Percentiles rank a stretch among this genome's conserved stretches.
These are phyloP conservation scores for Sporothrix pseudoabietina DNA, from an alignment of 2,329 filamentous ascomycete species.

Conservation along the genomic window DNA sequence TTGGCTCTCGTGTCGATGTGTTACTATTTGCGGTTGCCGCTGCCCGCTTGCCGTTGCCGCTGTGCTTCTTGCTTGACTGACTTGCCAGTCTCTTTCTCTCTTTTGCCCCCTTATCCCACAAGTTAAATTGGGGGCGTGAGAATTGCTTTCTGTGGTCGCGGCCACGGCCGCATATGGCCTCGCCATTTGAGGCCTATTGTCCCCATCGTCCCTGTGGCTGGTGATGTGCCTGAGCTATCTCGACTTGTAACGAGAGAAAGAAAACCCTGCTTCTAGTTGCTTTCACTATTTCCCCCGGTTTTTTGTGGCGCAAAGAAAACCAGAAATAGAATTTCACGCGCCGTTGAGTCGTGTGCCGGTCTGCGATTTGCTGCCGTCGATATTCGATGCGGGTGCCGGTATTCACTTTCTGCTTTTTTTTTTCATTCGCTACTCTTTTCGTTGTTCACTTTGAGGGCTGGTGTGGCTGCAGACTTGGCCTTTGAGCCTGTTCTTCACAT, in stretches of 20 bases:
- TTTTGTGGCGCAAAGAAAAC: neutral
- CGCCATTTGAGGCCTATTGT: neutral
- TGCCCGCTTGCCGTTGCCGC: slow-evolving; percentile 9
- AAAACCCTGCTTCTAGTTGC: neutral
- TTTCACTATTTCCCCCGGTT: neutral
- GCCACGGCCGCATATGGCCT: neutral
- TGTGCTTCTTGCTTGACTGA: neutral
- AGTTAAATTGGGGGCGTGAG: neutral
- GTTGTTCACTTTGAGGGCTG: neutral
- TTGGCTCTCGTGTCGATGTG: neutral
- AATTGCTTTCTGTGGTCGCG: neutral
- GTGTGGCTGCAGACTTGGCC: neutral
- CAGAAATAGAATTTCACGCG: slow-evolving; percentile 24
- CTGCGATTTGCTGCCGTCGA: slow-evolving; percentile 1
- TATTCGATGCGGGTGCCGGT: neutral
- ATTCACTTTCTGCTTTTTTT: neutral
- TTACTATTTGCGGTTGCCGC: slow-evolving; percentile 24
- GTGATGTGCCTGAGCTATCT: neutral
- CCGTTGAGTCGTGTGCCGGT: neutral
- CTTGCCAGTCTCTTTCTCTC: neutral
- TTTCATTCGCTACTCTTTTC: neutral
- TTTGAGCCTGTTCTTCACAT: neutral
- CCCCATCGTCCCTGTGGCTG: slow-evolving; percentile 11
- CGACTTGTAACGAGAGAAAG: neutral
- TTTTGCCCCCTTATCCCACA: neutral